phyloP scores from a whole-genome alignment of 1,139 yeast genomes.

The Scheffersomyces stambukii region DNA sequence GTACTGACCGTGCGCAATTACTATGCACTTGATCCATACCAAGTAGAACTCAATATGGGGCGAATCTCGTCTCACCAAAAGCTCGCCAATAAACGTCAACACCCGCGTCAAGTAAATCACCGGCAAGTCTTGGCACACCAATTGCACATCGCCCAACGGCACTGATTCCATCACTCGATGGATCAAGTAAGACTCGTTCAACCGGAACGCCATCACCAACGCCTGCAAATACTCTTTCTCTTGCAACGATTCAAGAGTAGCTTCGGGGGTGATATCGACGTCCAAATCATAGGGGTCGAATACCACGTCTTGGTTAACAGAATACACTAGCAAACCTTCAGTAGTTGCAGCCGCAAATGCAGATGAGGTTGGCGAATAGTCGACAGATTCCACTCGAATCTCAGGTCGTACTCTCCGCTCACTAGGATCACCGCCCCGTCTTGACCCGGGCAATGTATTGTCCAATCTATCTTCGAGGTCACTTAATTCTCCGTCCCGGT shows the following conservation, averaged over 20 bases:
- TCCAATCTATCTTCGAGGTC: conserved; percentile 84
- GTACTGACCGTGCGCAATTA: conserved; percentile 74
- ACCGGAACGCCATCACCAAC: conserved; percentile 87
- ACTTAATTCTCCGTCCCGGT: conserved; percentile 79
- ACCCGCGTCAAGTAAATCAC: conserved; percentile 68
- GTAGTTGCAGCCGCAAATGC: conserved; percentile 96
- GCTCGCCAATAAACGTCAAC: conserved; percentile 66
- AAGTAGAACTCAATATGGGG: conserved; percentile 83
- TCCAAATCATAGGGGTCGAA: conserved; percentile 97
- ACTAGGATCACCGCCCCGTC: conserved; percentile 87
- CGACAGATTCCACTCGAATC: conserved; percentile 69
- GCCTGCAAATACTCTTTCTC: conserved; percentile 78
- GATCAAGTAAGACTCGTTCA: conserved; percentile 75
- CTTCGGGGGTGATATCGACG: conserved; percentile 82
- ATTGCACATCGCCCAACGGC: conserved; percentile 68
- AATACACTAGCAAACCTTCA: conserved; percentile 82
- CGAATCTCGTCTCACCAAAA: conserved; percentile 55
- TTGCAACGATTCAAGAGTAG: conserved; percentile 57
- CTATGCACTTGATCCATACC: conserved; percentile 69
- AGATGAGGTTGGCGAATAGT: conserved; percentile 85
- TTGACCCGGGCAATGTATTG: conserved; percentile 78
- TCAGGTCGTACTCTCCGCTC: conserved; percentile 75
- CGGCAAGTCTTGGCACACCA: conserved; percentile 69
- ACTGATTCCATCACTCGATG: conserved; percentile 70
- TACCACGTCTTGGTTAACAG: conserved; percentile 68